Evolutionary conservation across 441 rosid genomes (phyloP), one percentile per base, ranked within the genome.

Genomic region (Gossypium laxum): DNA sequence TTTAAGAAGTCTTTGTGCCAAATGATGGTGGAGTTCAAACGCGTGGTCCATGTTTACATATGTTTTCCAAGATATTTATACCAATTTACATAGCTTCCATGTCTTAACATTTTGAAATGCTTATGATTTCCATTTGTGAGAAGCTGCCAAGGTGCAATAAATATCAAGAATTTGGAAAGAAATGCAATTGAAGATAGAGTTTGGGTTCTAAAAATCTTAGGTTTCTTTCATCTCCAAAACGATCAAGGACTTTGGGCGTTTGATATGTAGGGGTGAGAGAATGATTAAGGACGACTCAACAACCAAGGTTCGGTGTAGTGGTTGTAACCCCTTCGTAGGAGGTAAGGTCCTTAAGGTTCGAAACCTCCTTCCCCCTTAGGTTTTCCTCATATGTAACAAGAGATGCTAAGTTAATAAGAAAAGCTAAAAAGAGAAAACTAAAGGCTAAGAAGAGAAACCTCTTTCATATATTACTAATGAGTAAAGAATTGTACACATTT

Each of bases 151-250:
- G 60, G 1, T 71, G 57, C 17, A 21, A 34, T 17, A 30, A 21
- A 34, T 17, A 30, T 73, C 30, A 54, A 70, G 69, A 54, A 18
- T 69, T 52, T 51, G 18, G 47, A 11, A 51, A 5, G 30, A 64
- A 34, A 17, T 69, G 0, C 5, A 12, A 14, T 38, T 26, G 61
- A 47, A 64, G 69, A 64, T 21, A 54, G 51, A 58, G 54, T 75
- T 22, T 56, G 38, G 22, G 12, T 56, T 60, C 47, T 50, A 38
- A 56, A 72, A 32, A 64, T 17, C 76, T 52, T 68, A 19, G n/a
- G 18, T 14, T 38, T 41, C 66, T 68, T 50, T 50, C 14, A 41
- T 26, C 43, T 5, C 43, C 56, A 28, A 70, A 56, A 2, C 66
- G 4, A n/a, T 17, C 32, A 61, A 52, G 58, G 43, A 14, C 70